Conservation (phyloP, 805 yeast genomes). For the Saccharomyces kudriavzevii region DNA sequence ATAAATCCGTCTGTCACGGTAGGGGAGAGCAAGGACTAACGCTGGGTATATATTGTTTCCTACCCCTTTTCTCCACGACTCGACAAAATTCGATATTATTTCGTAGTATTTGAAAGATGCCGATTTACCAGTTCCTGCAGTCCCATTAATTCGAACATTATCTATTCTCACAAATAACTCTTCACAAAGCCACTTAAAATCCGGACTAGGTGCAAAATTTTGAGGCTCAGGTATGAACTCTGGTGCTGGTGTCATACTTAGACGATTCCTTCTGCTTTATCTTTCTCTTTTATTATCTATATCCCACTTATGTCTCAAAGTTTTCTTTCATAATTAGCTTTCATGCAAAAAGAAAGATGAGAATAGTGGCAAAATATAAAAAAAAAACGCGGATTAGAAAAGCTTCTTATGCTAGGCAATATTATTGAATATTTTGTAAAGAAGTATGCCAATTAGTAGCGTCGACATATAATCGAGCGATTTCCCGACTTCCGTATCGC, state of each 20-base stretch:
- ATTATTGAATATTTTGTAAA: too few species aligned
- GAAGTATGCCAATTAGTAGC: too few species aligned
- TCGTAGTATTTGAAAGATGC: constrained; percentile 17
- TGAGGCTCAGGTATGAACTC: constrained; percentile 6
- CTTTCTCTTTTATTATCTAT: constrained; percentile 2
- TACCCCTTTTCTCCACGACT: constrained; percentile 44
- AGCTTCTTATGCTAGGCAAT: too few species aligned
- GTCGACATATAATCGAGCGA: background rate
- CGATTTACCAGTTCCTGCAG: constrained; percentile 11
- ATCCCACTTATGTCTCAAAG: background rate
- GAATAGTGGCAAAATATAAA: background rate
- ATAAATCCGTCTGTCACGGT: constrained; percentile 54
- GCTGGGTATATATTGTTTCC: constrained; percentile 65
- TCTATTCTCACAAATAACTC: constrained; percentile 27
- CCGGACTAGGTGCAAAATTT: constrained; percentile 32
- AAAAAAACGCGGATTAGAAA: background rate
- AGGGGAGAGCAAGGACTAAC: constrained; percentile 52
- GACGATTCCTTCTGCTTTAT: background rate
- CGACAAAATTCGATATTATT: constrained; percentile 36
- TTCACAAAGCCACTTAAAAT: constrained; percentile 32
- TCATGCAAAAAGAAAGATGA: background rate
- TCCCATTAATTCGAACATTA: constrained; percentile 8
- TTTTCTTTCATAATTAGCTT: too few species aligned
- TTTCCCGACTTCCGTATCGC: background rate
- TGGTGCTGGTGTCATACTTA: background rate